Evolutionary conservation across 257 asterid genomes (phyloP), one percentile per base, ranked within the genome.

Genomic region (Pogostemon cablin): DNA sequence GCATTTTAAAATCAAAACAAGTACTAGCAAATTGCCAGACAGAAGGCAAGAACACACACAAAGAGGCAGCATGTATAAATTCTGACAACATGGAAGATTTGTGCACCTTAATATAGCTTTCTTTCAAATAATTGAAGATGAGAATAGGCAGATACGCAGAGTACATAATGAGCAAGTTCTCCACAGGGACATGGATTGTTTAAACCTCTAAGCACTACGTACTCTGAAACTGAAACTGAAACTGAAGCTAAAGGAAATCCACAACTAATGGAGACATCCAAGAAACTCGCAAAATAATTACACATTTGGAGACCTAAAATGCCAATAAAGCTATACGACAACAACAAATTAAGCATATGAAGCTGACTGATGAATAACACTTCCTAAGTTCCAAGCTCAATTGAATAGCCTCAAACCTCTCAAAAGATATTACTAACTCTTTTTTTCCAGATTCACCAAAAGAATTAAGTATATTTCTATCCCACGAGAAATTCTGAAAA

Each of bases 1-100:
- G 67, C 67, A 15, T 11, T 56, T n/a, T 57, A 20, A 42, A 48
- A 58, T 56, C 67, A 43, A 64, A 17, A 56, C 9, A 34, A 53
- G n/a, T 63, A 35, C 17, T 20, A 32, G 32, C 57, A 53, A 65
- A 49, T 35, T n/a, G 43, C 3, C 2, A 11, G 50, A n/a, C 54
- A 54, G 60, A 54, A 54, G 37, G 37, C 4, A 6, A 3, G 42
- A 32, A 5, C 34, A 68, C 43, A 25, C 64, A 54, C 32, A 39
- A 49, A 66, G 44, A 10, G 40, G 47, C 52, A 3, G 17, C 15
- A 17, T 42, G 12, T 17, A 62, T 35, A 44, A 12, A 59, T 32
- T 54, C 67, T 58, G 48, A 42, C 11, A 69, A 69, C 40, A 20
- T 11, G 40, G 47, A 66, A 49, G 37, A 49, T 7, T 10, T 17